Base-by-base conservation (phyloP, 2,329 filamentous ascomycete species). In the Pseudogymnoascus sp. region DNA sequence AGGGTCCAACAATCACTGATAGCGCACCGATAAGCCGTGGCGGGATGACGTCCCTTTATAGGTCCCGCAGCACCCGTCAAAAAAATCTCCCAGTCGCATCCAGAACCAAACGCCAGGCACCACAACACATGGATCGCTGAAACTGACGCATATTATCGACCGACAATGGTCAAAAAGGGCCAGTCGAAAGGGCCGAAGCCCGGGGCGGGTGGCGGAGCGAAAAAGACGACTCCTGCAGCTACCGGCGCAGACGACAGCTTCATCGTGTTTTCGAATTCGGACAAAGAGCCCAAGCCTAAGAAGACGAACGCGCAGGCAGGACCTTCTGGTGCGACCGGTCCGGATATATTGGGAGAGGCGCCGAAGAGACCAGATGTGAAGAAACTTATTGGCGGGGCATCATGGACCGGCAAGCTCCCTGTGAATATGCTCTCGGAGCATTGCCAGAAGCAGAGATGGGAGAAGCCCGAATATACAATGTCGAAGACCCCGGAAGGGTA, bases 341-440 rank as follows among this genome's bases (percentile, higher is more conserved):
- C 69, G 22, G 70, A 63, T 14, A 60, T 71, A 49, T 36, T 66
- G 28, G 72, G 71, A 41, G 72, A 74, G 61, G 68, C 69, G 2
- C 68, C 71, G 9, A 70, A 72, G 61, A 60, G 86, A 68, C 85
- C 84, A 12, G 86, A 86, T 1, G 82, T 83, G 49, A 88, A 88
- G 75, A 91, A 95, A 69, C 79, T 99, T 67, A 96, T 99, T 71
- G 94, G 92, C 42, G 94, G 94, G 58, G 86, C 91, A 63, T 97
- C 92, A 68, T 99, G 94, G 94, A 99, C 94, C 0, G 94, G 94
- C 41, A 99, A 99, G 74, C 79, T 99, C 33, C 94, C 94, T 1
- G 90, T 97, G 66, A 97, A 96, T 72, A 82, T 97, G 70, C 84
- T 97, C 66, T 91, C 90, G 36, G 94, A 97, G 79, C 90, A 96